Evolutionary conservation across 2,329 filamentous ascomycete species (phyloP).

Genomic region (Clarireedia paspali): DNA sequence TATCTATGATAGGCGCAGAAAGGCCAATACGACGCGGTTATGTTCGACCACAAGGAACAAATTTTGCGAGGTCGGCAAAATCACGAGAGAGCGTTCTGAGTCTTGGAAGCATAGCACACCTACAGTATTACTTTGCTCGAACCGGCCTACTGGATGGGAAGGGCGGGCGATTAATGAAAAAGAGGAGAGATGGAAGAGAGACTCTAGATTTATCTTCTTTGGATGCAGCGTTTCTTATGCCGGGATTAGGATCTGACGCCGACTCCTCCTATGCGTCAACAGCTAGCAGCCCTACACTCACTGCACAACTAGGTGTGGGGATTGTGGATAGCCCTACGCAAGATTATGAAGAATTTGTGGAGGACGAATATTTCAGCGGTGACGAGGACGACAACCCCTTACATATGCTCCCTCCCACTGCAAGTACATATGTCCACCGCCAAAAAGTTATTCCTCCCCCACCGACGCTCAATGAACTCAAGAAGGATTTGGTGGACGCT

Average conservation of each 20-base stretch:
- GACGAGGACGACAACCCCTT: constrained; percentile 54
- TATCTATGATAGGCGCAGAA: constrained; percentile 36
- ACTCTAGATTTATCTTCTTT: constrained; percentile 52
- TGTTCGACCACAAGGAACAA: constrained; percentile 30
- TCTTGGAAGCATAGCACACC: constrained; percentile 88
- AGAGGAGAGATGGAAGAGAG: constrained; percentile 43
- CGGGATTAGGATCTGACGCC: constrained; percentile 40
- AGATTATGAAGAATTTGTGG: constrained; percentile 39
- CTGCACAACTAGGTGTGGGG: constrained; percentile 27
- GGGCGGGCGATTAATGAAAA: constrained; percentile 74
- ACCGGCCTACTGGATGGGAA: constrained; percentile 92
- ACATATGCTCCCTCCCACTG: constrained; percentile 89
- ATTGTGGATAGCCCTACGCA: constrained; percentile 34
- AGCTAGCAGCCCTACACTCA: constrained; percentile 50
- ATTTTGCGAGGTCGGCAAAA: constrained; percentile 84
- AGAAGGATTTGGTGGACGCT: constrained; percentile 58
- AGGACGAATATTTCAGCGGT: constrained; percentile 39
- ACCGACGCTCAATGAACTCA: constrained; percentile 73
- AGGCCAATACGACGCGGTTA: constrained; percentile 33
- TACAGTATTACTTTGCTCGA: constrained; percentile 97
- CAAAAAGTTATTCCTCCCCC: constrained; percentile 76
- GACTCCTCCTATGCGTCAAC: constrained; percentile 55
- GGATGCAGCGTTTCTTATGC: constrained; percentile 36
- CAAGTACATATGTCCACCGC: constrained; percentile 87
- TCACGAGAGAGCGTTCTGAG: constrained; percentile 94